Base-by-base conservation (phyloP, 495 filamentous ascomycete species). In the Penicillium coprophilum region DNA sequence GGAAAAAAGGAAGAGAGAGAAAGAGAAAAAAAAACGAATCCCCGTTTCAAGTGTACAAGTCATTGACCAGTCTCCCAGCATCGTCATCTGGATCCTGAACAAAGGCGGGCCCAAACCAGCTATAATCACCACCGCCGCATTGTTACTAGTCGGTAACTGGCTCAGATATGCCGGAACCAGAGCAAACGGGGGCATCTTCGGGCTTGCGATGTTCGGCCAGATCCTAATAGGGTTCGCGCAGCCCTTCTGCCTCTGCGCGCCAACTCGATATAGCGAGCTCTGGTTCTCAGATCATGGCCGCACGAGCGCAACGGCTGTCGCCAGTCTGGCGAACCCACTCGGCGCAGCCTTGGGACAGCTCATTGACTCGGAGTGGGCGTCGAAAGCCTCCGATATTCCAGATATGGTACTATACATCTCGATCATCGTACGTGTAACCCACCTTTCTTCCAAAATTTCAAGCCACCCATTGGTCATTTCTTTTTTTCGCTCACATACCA, bases 141-240 rank as follows among this genome's bases (percentile, higher is more conserved):
- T 98, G 17, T 76, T 91, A 15, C 79, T 97, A 2, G 62, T 85
- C 1, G 94, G 93, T 1, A 96, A 95, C 74, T 96, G 93, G 91
- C 85, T 98, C 62, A 87, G 94, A 56, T 96, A 93, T 75, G 90
- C 81, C 1, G 91, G 91, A 55, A 86, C 89, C 4, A 80, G 80
- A 61, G 77, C 82, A 1, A 72, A 75, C 31, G 74, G 73, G 12
- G 84, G 82, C 21, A 81, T 82, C 34, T 96, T 90, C 62, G 85
- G 87, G 10, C 79, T 89, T 20, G 87, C 90, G 41, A 90, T 97
- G 87, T 87, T 96, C 69, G 94, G 93, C n/a, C 94, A 98, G 74
- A 87, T 97, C 72, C 73, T 98, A 17, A 90, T 87, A 36, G 94
- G 94, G 1, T 75, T 96, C 9, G 87, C 90, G 12, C 94, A 98